These are phyloP conservation scores for sweet orange (Citrus sinensis) DNA, from an alignment of 345 rosid genomes.

Conservation along the genomic window DNA sequence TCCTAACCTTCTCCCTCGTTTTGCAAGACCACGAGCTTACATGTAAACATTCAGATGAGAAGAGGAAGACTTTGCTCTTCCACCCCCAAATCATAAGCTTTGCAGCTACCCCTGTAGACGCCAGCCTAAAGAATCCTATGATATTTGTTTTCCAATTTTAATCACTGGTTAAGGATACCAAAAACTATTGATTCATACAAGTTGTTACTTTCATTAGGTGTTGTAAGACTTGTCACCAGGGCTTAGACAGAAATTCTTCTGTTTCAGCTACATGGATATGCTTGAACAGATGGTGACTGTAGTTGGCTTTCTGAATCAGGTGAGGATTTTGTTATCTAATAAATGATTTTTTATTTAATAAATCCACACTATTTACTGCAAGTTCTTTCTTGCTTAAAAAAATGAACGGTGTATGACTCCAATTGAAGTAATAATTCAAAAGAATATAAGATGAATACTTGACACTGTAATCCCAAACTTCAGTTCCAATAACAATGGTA, in stretches of 20 bases:
- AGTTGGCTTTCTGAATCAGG: neutral
- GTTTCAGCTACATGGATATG: neutral
- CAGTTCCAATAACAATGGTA: neutral
- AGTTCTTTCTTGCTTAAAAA: neutral
- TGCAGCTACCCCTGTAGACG: neutral
- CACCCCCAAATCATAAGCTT: neutral
- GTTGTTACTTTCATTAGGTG: neutral
- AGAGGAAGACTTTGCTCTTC: neutral
- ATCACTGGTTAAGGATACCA: neutral
- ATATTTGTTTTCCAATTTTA: neutral
- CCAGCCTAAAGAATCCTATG: neutral
- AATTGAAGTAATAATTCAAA: neutral
- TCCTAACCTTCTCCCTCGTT: neutral
- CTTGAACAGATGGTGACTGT: neutral
- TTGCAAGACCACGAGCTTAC: neutral
- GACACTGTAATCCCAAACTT: neutral
- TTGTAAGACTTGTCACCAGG: neutral
- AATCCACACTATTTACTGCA: neutral
- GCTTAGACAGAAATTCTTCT: neutral
- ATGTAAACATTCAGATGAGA: neutral
- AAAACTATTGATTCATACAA: neutral
- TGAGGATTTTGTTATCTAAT: neutral
- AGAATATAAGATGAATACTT: neutral
- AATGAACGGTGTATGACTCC: neutral
- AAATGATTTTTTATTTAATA: neutral